Percentiles rank a stretch among this genome's conserved stretches.
Conservation (phyloP, 2,329 filamentous ascomycete species). For the Paraphaeosphaeria sporulosa region DNA sequence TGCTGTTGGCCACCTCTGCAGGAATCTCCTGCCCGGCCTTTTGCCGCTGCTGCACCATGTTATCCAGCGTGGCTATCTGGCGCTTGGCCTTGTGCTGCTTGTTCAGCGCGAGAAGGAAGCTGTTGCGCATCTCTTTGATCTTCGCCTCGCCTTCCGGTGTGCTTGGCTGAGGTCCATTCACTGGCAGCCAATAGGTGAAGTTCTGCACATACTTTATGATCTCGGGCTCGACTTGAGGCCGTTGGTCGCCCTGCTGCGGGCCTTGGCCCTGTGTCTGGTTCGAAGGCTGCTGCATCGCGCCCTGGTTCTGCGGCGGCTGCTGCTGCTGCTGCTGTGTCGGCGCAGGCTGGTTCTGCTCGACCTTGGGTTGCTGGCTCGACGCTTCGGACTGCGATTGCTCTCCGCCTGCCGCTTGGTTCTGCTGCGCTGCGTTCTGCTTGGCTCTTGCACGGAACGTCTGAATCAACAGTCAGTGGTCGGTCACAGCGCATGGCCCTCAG, state of each 20-base stretch:
- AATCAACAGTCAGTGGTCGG: neutral
- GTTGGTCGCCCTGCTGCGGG: constrained; percentile 16
- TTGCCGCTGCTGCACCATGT: constrained; percentile 42
- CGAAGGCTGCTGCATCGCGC: constrained; percentile 17
- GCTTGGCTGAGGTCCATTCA: constrained; percentile 34
- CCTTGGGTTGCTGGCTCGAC: constrained; percentile 27
- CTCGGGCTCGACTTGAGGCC: constrained; percentile 34
- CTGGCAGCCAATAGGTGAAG: constrained; percentile 45
- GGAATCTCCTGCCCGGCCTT: constrained; percentile 44
- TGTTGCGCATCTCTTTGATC: constrained; percentile 45
- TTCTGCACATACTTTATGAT: constrained; percentile 49
- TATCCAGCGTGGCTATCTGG: constrained; percentile 34
- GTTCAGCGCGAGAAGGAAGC: constrained; percentile 44
- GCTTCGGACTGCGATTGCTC: constrained; percentile 29
- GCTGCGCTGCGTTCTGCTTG: constrained; percentile 35
- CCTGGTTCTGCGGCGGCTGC: constrained; percentile 31
- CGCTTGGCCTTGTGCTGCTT: constrained; percentile 40
- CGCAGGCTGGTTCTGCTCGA: constrained; percentile 33
- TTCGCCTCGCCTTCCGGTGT: constrained; percentile 47
- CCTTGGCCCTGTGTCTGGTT: constrained; percentile 21
- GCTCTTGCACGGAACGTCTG: constrained; percentile 51
- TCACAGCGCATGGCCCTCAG: neutral
- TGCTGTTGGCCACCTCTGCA: constrained; percentile 36
- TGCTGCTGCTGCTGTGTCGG: constrained; percentile 31
- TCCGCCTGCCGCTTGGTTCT: constrained; percentile 16